A percentile compares a stretch with the other conserved stretches of the same genome.
These are phyloP conservation scores for Bacidia gigantensis DNA, from an alignment of 495 filamentous ascomycete genomes.

Conservation along the genomic window DNA sequence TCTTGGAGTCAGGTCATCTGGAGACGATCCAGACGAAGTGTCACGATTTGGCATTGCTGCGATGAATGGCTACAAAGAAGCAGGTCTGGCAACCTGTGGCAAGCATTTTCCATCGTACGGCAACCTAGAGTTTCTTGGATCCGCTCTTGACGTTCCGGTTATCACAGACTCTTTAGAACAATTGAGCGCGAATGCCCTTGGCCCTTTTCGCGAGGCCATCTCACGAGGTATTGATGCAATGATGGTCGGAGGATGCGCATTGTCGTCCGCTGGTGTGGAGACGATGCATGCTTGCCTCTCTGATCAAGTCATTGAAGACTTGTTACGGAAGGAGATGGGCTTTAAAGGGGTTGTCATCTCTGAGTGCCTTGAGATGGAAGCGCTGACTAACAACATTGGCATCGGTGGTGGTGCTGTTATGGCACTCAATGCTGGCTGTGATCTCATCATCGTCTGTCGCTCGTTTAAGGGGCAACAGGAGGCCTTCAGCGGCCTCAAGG, in stretches of 20 bases:
- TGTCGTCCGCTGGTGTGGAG: conserved; percentile 73
- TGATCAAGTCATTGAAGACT: conserved; percentile 76
- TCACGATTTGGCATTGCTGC: conserved; percentile 75
- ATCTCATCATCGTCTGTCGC: conserved; percentile 70
- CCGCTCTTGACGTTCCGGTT: conserved; percentile 72
- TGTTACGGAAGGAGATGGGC: conserved; percentile 66
- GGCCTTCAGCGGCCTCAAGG: conserved; percentile 69
- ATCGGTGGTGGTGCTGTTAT: conserved; percentile 87
- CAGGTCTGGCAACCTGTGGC: conserved; percentile 69
- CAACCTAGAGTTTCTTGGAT: conserved; percentile 81
- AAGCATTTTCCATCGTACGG: conserved; percentile 92
- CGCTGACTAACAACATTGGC: conserved; percentile 76
- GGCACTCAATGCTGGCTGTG: conserved; percentile 86
- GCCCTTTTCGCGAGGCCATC: conserved; percentile 80
- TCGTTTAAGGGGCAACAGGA: conserved; percentile 78
- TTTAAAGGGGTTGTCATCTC: conserved; percentile 88
- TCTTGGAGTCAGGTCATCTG: conserved; percentile 65
- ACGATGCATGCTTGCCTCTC: conserved; percentile 87
- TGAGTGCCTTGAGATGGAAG: conserved; percentile 92
- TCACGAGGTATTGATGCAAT: conserved; percentile 72
- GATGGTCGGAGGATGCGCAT: conserved; percentile 84
- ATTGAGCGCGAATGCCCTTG: conserved; percentile 65
- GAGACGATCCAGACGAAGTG: conserved; percentile 82
- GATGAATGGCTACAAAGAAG: conserved; percentile 81
- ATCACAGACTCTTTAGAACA: conserved; percentile 87